These are phyloP conservation scores for Sugiyamaella lignohabitans DNA, from an alignment of 805 yeast species.

Conservation along the genomic window DNA sequence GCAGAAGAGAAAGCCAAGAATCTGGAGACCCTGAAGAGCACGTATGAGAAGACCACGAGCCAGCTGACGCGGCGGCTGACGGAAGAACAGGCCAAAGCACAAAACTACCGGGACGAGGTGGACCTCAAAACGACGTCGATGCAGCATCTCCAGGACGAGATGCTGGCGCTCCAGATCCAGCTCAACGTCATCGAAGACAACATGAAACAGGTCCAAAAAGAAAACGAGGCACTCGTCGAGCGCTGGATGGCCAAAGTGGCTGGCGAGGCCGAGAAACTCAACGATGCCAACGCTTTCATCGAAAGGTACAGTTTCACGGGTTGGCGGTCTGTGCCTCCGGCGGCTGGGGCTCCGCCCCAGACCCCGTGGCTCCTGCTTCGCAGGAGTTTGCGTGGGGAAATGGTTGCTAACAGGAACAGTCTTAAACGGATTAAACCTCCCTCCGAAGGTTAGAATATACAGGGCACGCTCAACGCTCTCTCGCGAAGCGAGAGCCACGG, in stretches of 20 bases:
- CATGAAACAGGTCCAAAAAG: conserved; percentile 37
- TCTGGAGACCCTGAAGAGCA: too few species aligned
- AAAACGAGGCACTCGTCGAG: conserved; percentile 46
- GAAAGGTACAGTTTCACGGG: conserved; percentile 12
- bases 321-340: too few species aligned
- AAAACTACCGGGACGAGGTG: conserved; percentile 22
- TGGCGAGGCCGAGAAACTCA: conserved; percentile 54
- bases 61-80: neutral
- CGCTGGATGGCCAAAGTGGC: conserved; percentile 55
- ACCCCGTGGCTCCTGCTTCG: too few species aligned
- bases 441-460: too few species aligned
- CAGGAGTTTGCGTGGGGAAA: too few species aligned
- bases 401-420: too few species aligned
- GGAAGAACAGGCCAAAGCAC: conserved; percentile 18
- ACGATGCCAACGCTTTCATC: conserved; percentile 37
- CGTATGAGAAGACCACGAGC: neutral
- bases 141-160: conserved; percentile 60
- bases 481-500: too few species aligned
- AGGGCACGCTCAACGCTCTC: too few species aligned
- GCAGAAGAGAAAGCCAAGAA: conserved; percentile 12
- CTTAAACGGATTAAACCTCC: too few species aligned
- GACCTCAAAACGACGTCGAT: conserved; percentile 47
- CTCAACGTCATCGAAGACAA: conserved; percentile 38
- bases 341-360: too few species aligned
- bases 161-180: conserved; percentile 55